Conservation (phyloP, 768 basidiomycete species). For the Fibroporia radiculosa region DNA sequence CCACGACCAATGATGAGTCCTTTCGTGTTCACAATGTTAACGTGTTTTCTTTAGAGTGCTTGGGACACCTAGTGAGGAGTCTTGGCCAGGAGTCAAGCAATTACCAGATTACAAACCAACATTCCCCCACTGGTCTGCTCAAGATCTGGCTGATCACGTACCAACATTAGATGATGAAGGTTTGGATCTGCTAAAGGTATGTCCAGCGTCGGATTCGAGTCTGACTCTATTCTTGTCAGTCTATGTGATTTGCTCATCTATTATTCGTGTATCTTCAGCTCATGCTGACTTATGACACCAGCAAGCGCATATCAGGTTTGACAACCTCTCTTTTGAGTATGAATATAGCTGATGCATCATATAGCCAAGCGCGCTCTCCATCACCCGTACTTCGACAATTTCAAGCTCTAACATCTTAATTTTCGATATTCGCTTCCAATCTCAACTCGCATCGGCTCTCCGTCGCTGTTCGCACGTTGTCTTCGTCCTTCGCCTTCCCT, state of each 20-base stretch:
- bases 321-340: not conserved
- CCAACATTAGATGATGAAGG: slow-evolving; percentile 68
- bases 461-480: not conserved
- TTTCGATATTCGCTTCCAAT: not conserved
- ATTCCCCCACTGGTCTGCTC: slow-evolving; percentile 90
- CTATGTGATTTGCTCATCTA: not conserved
- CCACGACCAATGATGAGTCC: not conserved
- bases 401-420: slow-evolving; percentile 21
- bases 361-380: slow-evolving; percentile 50
- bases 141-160: slow-evolving; percentile 62
- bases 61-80: slow-evolving; percentile 87
- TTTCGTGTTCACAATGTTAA: slow-evolving; percentile 3
- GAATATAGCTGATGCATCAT: not conserved
- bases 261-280: slow-evolving; percentile 12
- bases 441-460: not conserved
- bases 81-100: slow-evolving; percentile 84
- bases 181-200: slow-evolving; percentile 72
- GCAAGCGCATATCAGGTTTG: slow-evolving; percentile 87
- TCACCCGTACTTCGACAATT: slow-evolving; percentile 46
- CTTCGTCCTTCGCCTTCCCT: not conserved
- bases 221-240: too few species aligned
- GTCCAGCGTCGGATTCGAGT: too few species aligned
- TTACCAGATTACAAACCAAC: slow-evolving; percentile 94
- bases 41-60: slow-evolving; percentile 58
- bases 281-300: slow-evolving; percentile 74